A percentile compares a stretch with the other conserved stretches of the same genome.
These are phyloP conservation scores for Teratosphaeriaceae sp. DNA, from an alignment of 2,329 filamentous ascomycete genomes.

Conservation along the genomic window DNA sequence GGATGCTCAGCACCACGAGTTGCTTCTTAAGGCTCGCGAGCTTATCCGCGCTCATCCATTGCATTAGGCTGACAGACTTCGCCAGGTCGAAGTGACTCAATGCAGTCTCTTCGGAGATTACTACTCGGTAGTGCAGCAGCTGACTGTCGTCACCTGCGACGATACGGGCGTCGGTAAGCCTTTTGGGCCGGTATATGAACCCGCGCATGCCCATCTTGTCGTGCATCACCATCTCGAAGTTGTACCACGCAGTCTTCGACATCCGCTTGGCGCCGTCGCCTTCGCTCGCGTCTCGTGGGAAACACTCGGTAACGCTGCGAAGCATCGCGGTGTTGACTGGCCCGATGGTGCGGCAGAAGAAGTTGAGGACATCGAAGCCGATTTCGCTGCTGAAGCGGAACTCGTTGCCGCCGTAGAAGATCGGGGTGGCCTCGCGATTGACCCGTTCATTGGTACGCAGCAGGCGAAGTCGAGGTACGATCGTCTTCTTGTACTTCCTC, in stretches of 20 bases:
- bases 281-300: background rate
- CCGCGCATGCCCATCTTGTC: background rate
- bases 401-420: conserved; percentile 39
- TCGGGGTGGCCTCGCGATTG: conserved; percentile 14
- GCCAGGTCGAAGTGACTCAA: too few relatives aligned
- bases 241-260: background rate
- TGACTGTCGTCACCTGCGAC: too few relatives aligned
- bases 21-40: too few relatives aligned
- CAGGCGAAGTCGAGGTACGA: conserved; percentile 1
- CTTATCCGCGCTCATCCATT: too few relatives aligned
- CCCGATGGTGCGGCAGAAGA: conserved; percentile 8
- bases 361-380: conserved; percentile 6
- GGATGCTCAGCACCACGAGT: too few relatives aligned
- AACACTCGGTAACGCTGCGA: conserved; percentile 6
- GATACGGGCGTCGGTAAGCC: background rate
- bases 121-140: too few relatives aligned
- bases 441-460: conserved; percentile 20
- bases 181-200: background rate
- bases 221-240: background rate
- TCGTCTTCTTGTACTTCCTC: background rate
- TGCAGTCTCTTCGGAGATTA: too few relatives aligned
- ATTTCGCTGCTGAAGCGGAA: conserved; percentile 27
- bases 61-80: too few relatives aligned
- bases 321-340: conserved; percentile 4
- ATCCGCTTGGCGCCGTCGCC: background rate